These are phyloP conservation scores for Andrographis paniculata DNA, from an alignment of 305 asterid species.

Conservation along the genomic window DNA sequence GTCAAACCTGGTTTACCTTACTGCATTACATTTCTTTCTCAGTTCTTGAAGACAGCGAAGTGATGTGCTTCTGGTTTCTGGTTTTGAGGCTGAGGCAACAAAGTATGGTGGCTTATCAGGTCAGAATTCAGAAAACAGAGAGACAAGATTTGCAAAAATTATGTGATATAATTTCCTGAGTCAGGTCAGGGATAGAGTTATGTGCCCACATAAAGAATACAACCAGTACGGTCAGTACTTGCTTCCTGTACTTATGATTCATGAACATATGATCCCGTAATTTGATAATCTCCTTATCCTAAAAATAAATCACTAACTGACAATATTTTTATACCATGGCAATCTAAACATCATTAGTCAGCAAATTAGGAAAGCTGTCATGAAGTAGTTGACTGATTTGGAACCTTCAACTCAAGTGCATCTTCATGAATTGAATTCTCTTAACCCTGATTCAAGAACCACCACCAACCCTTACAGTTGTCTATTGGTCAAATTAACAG, in stretches of 20 bases:
- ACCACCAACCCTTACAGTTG: constrained; percentile 12
- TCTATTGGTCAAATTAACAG: constrained; percentile 8
- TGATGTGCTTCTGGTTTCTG: constrained; percentile 4
- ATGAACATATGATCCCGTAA: neutral
- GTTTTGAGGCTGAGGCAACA: constrained; percentile 9
- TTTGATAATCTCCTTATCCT: constrained; percentile 6
- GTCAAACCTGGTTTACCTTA: too few species aligned
- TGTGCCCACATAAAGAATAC: constrained; percentile 28
- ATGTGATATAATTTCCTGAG: constrained; percentile 23
- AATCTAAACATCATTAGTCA: constrained; percentile 5
- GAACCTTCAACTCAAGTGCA: constrained; percentile 11
- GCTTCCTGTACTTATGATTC: constrained; percentile 22
- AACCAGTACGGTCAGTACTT: constrained; percentile 43
- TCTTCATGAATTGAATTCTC: constrained; percentile 15
- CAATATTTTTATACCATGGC: neutral
- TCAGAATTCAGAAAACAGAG: constrained; percentile 22
- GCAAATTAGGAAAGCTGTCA: neutral
- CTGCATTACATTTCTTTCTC: too few species aligned
- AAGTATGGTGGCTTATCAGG: constrained; percentile 20
- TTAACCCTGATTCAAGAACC: constrained; percentile 13
- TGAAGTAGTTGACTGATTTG: constrained; percentile 16
- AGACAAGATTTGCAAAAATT: constrained; percentile 19
- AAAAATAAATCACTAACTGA: too few species aligned
- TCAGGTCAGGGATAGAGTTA: constrained; percentile 27
- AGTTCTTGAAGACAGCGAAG: neutral